These are phyloP conservation scores for Mucor piriformis DNA, from an alignment of 371 early-diverging fungal genomes.

Conservation along the genomic window DNA sequence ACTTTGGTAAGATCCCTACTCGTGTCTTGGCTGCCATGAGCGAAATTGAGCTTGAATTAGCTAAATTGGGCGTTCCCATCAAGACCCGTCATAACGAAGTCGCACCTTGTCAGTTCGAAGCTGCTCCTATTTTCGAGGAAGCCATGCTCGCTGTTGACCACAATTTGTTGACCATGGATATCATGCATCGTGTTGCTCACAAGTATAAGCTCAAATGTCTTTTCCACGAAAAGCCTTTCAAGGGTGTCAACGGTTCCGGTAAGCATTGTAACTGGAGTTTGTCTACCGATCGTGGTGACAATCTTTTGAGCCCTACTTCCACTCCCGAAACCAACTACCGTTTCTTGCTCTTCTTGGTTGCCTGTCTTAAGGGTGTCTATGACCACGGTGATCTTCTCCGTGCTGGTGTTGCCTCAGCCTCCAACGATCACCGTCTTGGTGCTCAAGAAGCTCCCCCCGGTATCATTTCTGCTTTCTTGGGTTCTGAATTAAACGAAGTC, in stretches of 20 bases:
- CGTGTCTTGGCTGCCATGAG: conserved; percentile 90
- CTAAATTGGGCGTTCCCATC: conserved; percentile 94
- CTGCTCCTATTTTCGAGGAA: conserved; percentile 98
- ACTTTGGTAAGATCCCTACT: conserved; percentile 96
- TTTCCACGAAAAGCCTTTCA: conserved; percentile 99
- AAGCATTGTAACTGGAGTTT: conserved; percentile 99
- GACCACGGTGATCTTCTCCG: conserved; percentile 89
- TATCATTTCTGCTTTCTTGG: conserved; percentile 96
- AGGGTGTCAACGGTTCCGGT: conserved; percentile 97
- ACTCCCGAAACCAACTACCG: conserved; percentile 95
- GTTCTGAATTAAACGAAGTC: conserved; percentile 93
- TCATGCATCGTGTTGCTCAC: conserved; percentile 95
- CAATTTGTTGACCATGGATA: conserved; percentile 97
- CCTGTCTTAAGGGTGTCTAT: conserved; percentile 87
- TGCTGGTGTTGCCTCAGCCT: conserved; percentile 88
- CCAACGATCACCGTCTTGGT: conserved; percentile 97
- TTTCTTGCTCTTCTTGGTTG: conserved; percentile 92
- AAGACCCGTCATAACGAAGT: conserved; percentile 99
- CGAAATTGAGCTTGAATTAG: conserved; percentile 93
- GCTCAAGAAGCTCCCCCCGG: conserved; percentile 98
- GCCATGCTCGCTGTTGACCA: conserved; percentile 96
- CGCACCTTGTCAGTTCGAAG: conserved; percentile 97
- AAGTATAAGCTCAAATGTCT: conserved; percentile 95
- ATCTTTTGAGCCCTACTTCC: conserved; percentile 92
- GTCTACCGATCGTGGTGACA: conserved; percentile 92